Base-by-base conservation (phyloP, 78 protist genomes). In the Polysphondylium violaceum region DNA sequence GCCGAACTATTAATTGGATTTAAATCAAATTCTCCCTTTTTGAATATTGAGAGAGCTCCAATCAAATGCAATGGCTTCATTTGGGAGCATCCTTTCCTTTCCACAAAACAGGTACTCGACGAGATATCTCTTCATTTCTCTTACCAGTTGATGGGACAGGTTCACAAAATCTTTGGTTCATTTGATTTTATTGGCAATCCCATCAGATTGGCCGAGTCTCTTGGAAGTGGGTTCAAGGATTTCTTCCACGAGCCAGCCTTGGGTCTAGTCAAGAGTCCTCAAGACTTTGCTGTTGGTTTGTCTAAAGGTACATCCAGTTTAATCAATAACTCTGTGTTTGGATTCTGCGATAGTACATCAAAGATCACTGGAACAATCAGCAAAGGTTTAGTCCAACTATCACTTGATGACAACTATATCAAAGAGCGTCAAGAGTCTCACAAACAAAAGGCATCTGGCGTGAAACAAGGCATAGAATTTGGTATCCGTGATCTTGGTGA, bases 211-310 rank as follows among this genome's bases (percentile, higher is more conserved):
- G 83, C 88, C 0, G 85, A 94, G 50, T 64, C 79, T 23, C 41
- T 85, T 1, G 87, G 95, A 29, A 78, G 74, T 47, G 96, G 96
- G 9, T 69, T 94, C 50, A 53, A 53, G 43, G 95, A 92, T 47
- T 94, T 94, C 75, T 94, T 94, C 87, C 76, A 76, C 38, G 95
- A 94, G 38, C 96, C 96, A 29, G 94, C 92, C 11, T 12, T 86
- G 55, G 95, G 95, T 44, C 27, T 94, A 0, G 78, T 69, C 2
- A 74, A 86, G 79, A 72, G 93, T 36, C 96, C 96, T 17, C 87
- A 94, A 55, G 95, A 72, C 40, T 94, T 94, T 85, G 96, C 95
- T 7, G 14, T 59, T 1, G 96, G 96, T 35, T 47, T 94, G 19
- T 47, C 78, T 5, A 93, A 81, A n/a, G 95, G 96, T 4, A 86